Percentiles rank a stretch among this genome's conserved stretches.
Evolutionary conservation across 768 basidiomycete genomes (phyloP).

Genomic region (Mycena indigotica): DNA sequence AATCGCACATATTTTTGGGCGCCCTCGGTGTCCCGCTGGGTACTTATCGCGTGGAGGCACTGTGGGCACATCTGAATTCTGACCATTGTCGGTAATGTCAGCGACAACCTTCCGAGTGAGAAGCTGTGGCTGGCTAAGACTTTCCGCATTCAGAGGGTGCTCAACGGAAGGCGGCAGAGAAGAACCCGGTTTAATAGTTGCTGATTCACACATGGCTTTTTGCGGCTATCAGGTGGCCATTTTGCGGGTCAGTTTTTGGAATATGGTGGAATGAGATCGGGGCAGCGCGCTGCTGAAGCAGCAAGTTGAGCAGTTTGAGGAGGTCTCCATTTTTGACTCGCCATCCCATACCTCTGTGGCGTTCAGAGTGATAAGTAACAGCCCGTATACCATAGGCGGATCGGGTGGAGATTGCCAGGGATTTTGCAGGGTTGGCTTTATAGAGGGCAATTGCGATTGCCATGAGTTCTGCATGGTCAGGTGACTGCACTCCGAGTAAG

Average conservation of each 20-base stretch:
- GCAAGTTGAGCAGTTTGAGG: neutral
- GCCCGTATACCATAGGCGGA: constrained; percentile 8
- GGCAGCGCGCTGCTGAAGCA: neutral
- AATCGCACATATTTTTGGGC: neutral
- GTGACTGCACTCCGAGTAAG: no score
- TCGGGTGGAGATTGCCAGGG: constrained; percentile 3
- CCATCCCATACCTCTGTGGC: constrained; percentile 5
- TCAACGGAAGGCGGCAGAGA: no score
- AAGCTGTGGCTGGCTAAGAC: no score
- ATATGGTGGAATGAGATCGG: neutral
- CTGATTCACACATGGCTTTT: no score
- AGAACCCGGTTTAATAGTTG: no score
- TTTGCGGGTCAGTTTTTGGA: no score
- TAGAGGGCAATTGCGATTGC: neutral
- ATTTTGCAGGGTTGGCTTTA: neutral
- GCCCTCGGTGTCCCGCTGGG: constrained; percentile 1
- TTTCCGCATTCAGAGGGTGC: no score
- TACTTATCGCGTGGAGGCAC: neutral
- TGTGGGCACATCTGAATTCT: neutral
- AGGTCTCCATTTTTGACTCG: constrained; percentile 7
- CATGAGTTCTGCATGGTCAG: neutral
- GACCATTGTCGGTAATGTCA: no score
- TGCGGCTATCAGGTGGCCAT: no score
- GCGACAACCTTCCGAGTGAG: no score
- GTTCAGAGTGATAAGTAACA: neutral